Evolutionary conservation across 116 monocot genomes (phyloP).

Genomic region (Posidonia oceanica): DNA sequence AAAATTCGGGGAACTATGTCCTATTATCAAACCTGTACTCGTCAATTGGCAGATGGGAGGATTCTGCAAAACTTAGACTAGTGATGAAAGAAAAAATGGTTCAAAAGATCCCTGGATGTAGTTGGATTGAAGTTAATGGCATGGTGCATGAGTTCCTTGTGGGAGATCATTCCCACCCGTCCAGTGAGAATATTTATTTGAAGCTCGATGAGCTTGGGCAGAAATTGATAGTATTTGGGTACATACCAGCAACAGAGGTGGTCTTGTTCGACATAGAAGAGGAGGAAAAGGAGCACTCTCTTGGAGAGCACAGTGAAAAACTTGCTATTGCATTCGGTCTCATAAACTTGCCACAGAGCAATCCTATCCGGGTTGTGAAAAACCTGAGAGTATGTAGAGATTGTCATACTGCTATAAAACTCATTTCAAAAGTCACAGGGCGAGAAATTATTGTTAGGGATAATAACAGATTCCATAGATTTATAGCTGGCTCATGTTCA

Average conservation of each 20-base stretch:
- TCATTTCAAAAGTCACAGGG: slow-evolving; percentile 12
- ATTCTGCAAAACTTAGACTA: slow-evolving; percentile 47
- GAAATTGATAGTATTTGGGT: slow-evolving; percentile 12
- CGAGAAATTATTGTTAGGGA: slow-evolving; percentile 16
- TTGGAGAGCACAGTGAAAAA: slow-evolving; percentile 20
- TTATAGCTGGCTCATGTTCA: slow-evolving; percentile 13
- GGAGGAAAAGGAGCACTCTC: slow-evolving; percentile 16
- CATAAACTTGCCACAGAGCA: background rate
- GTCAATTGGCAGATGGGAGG: slow-evolving; percentile 39
- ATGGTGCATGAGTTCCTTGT: slow-evolving; percentile 18
- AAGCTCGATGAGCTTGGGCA: slow-evolving; percentile 16
- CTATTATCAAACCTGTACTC: slow-evolving; percentile 61
- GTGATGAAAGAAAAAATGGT: slow-evolving; percentile 13
- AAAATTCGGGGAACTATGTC: slow-evolving; percentile 44
- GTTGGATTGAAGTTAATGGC: slow-evolving; percentile 21
- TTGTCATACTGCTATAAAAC: slow-evolving; percentile 17
- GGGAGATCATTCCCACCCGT: slow-evolving; percentile 11
- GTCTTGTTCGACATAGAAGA: slow-evolving; percentile 21
- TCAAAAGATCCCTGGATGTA: slow-evolving; percentile 19
- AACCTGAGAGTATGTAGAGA: slow-evolving; percentile 17
- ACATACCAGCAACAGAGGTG: slow-evolving; percentile 10
- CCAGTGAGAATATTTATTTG: slow-evolving; percentile 12
- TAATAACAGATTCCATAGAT: slow-evolving; percentile 13
- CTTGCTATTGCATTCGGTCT: slow-evolving; percentile 19
- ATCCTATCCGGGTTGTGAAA: slow-evolving; percentile 12